Conservation (phyloP, 345 rosid genomes). For the Syzygium grande region DNA sequence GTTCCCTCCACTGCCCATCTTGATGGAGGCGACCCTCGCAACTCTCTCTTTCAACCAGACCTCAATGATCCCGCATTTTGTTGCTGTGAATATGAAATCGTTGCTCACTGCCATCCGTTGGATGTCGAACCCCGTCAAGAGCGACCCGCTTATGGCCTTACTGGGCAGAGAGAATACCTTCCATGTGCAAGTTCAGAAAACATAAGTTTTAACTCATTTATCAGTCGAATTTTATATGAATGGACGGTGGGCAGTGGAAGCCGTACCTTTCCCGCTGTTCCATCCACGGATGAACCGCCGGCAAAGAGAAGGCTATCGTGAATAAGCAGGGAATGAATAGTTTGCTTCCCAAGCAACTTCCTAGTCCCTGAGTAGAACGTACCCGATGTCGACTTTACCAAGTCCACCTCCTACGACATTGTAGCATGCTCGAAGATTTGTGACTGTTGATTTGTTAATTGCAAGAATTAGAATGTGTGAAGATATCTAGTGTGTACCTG, state of each 20-base stretch:
- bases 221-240: not conserved
- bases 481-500: conserved; percentile 23
- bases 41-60: conserved; percentile 47
- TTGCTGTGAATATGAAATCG: conserved; percentile 48
- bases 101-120: conserved; percentile 27
- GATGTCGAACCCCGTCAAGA: conserved; percentile 30
- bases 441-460: not conserved
- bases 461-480: not conserved
- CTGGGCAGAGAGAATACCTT: conserved; percentile 37
- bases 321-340: conserved; percentile 24
- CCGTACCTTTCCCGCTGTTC: conserved; percentile 46
- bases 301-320: conserved; percentile 30
- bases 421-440: not conserved
- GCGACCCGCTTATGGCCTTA: conserved; percentile 25
- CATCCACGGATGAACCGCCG: conserved; percentile 46
- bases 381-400: conserved; percentile 20
- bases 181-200: not conserved
- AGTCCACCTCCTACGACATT: conserved; percentile 34
- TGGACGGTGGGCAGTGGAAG: not conserved
- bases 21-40: conserved; percentile 24
- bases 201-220: not conserved
- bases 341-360: conserved; percentile 48
- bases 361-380: conserved; percentile 44
- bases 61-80: conserved; percentile 43
- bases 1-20: conserved; percentile 14